phyloP scores from a whole-genome alignment of 768 basidiomycete species.

The Piloderma croceum region DNA sequence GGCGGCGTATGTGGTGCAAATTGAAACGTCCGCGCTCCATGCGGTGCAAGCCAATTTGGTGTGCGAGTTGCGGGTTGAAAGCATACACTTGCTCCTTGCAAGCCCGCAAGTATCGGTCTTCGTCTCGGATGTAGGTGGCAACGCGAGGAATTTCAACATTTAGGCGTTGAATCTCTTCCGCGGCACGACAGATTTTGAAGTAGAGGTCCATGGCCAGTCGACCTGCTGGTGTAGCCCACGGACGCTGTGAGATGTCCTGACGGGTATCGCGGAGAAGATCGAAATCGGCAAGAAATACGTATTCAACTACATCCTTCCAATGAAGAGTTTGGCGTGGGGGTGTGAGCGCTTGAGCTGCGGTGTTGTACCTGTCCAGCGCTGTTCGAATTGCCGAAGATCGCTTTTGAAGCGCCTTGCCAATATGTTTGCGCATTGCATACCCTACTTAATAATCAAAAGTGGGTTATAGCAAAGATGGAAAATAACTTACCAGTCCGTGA shows the following conservation, averaged over 20 bases:
- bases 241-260: slow-evolving; percentile 20
- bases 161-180: slow-evolving; percentile 25
- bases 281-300: slow-evolving; percentile 25
- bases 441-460: slow-evolving; percentile 15
- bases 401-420: slow-evolving; percentile 28
- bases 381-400: slow-evolving; percentile 26
- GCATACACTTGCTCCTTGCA: background rate
- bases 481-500: slow-evolving; percentile 20
- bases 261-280: slow-evolving; percentile 26
- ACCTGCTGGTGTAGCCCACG: slow-evolving; percentile 36
- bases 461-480: background rate
- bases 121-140: slow-evolving; percentile 21
- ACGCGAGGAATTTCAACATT: slow-evolving; percentile 29
- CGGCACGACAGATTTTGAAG: slow-evolving; percentile 23
- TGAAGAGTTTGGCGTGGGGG: slow-evolving; percentile 15
- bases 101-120: slow-evolving; percentile 8
- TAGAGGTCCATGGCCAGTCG: slow-evolving; percentile 20
- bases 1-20: background rate
- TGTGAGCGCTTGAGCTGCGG: slow-evolving; percentile 14
- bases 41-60: slow-evolving; percentile 3
- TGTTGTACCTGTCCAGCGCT: slow-evolving; percentile 29
- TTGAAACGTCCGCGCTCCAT: slow-evolving; percentile 3
- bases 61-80: background rate
- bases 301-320: slow-evolving; percentile 17
- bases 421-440: slow-evolving; percentile 29